Base-by-base conservation (phyloP, 768 basidiomycete genomes). In the Calvatia gigantea region DNA sequence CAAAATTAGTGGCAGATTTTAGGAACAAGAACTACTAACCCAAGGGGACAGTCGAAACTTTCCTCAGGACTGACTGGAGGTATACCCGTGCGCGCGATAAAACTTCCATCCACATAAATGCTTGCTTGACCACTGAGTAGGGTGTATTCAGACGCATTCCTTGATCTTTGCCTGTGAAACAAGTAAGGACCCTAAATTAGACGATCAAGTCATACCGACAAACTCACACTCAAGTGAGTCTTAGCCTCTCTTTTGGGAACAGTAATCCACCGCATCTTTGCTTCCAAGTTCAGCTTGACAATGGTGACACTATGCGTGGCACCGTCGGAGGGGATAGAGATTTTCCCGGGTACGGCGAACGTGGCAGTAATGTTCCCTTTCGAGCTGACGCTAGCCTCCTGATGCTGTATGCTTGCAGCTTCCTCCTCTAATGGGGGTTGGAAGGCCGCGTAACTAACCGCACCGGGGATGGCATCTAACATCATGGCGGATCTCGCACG, bases 71-170 rank as follows among this genome's bases (percentile, higher is more conserved):
- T 75, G 8, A 78, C 73, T 11, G 68, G 58, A 1, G 73, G 71
- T 4, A 84, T 67, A 4, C 67, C 52, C 0, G 79, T 76, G 56
- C 71, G 75, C 7, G 83, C 71, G 12, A 84, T 79, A 62, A 81
- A 84, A 54, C 76, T 77, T 29, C 80, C 80, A 62, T 85, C 79
- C 29, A 84, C 71, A 61, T 82, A 84, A 0, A 84, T 73, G 57
- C 74, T 79, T 0, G 77, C 77, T 0, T 63, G 59, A 0, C 84
- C 83, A 0, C 67, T 60, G 7, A 85, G 70, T 1, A 85, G 64
- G 2, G 77, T 75, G 57, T 81, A 82, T 25, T 80, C 77, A 4
- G 79, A 81, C 11, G 74, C 74, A 58, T 85, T 85, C n/a, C 64
- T 75, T 76, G 54, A 85, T 73, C 47, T 68, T 74, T 11, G 75